A percentile compares a stretch with the other conserved stretches of the same genome.
Evolutionary conservation across 306 rosid species (phyloP).

Genomic region (Fragaria ananassa): DNA sequence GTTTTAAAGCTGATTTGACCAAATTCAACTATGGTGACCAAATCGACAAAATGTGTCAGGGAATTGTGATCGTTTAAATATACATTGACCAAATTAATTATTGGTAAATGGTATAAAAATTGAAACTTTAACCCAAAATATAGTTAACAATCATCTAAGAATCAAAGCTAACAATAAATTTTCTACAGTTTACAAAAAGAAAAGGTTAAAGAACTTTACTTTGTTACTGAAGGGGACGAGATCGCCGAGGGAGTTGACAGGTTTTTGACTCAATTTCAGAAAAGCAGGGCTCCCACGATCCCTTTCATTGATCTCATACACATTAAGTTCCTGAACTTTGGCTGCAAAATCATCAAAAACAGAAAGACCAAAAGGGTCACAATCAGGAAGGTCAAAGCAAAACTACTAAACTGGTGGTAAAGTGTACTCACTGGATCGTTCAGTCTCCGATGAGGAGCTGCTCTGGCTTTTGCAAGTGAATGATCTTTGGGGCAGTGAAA

Average conservation of each 20-base stretch:
- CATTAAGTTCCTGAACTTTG: constrained; percentile 28
- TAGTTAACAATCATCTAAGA: background rate
- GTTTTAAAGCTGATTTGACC: background rate
- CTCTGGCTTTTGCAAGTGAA: constrained; percentile 25
- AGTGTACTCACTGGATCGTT: constrained; percentile 11
- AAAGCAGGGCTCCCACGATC: constrained; percentile 37
- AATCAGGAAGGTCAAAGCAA: no score
- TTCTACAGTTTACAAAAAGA: background rate
- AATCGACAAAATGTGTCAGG: background rate
- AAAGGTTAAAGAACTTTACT: background rate
- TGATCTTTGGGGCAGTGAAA: constrained; percentile 19
- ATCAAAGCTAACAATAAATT: background rate
- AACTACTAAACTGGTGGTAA: background rate
- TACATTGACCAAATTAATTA: background rate
- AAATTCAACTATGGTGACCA: background rate
- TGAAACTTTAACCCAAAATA: background rate
- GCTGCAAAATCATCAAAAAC: constrained; percentile 13
- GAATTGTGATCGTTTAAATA: background rate
- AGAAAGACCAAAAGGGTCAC: background rate
- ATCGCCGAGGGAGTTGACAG: constrained; percentile 37
- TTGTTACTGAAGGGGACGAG: constrained; percentile 36
- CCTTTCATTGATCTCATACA: constrained; percentile 38
- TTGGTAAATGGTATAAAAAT: background rate
- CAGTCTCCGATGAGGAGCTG: constrained; percentile 14
- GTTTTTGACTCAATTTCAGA: constrained; percentile 29